Base-by-base conservation (phyloP, 2,329 filamentous ascomycete genomes). In the Fusarium keratoplasticum region DNA sequence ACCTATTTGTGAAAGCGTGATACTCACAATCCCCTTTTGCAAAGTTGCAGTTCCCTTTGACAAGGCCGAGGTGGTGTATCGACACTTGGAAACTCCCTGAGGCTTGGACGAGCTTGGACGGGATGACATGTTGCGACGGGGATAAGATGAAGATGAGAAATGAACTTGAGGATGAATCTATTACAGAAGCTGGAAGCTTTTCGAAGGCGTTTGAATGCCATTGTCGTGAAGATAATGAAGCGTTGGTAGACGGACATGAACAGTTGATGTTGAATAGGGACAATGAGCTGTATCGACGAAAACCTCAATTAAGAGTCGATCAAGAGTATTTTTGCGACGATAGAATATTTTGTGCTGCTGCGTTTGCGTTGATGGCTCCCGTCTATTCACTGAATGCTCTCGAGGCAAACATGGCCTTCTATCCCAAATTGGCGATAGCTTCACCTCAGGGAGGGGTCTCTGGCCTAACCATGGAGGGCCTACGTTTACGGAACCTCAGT, bases 1-100 rank as follows among this genome's bases (percentile, higher is more conserved):
- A 20, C 1, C 4, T 9, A 7, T 2, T 3, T 22, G 6, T 25
- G 4, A 16, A 22, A 44, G 2, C 2, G 13, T 1, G 1, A 44
- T 44, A 44, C 40, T 25, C 8, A 47, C 42, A 6, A 25, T 25
- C 22, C 20, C 22, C 16, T 25, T 3, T 20, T 22, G 40, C 20
- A 16, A 25, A 13, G 20, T 25, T 25, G 42, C 14, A 16, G 42
- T 2, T 10, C 42, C 5, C 42, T 47, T 25, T 1, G 42, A 10
- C 9, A 47, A 14, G 22, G 22, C 5, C 14, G 42, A 47, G 2
- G 42, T 25, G 8, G 42, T 47, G 42, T 47, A 47, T 47, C 42
- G 42, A 47, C 42, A 47, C 42, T 18, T 47, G 42, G 42, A 25
- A 10, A 25, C 22, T 18, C 42, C 42, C 9, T 10, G 14, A 6